phyloP scores from a whole-genome alignment of 1,139 yeast species.

The Pichia sp. region DNA sequence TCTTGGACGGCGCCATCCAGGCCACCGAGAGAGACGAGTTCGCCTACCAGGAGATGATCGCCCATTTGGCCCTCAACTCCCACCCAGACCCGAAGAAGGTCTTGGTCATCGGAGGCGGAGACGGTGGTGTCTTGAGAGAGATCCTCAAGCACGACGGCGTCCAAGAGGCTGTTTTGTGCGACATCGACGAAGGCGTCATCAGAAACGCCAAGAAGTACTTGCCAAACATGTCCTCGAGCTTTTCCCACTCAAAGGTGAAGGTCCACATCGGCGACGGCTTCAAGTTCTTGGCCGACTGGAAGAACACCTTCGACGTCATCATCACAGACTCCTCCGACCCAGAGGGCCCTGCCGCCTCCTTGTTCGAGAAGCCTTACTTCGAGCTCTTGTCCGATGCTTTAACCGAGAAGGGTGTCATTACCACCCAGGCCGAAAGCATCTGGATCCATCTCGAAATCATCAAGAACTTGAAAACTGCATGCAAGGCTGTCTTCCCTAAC shows the following conservation, averaged over 20 bases:
- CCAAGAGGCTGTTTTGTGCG: slow-evolving; percentile 74
- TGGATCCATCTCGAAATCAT: slow-evolving; percentile 84
- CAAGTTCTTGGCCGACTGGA: slow-evolving; percentile 62
- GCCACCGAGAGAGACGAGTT: slow-evolving; percentile 88
- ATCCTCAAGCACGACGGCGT: slow-evolving; percentile 72
- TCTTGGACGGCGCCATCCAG: slow-evolving; percentile 81
- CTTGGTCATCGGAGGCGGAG: slow-evolving; percentile 90
- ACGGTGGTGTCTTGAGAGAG: slow-evolving; percentile 88
- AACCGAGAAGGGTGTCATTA: slow-evolving; percentile 80
- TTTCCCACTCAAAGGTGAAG: slow-evolving; percentile 65
- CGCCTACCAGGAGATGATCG: slow-evolving; percentile 85
- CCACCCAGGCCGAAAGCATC: slow-evolving; percentile 82
- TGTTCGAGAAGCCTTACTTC: slow-evolving; percentile 85
- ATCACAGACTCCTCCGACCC: slow-evolving; percentile 95
- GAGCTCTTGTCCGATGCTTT: slow-evolving; percentile 73
- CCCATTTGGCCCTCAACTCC: slow-evolving; percentile 72
- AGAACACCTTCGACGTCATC: slow-evolving; percentile 72
- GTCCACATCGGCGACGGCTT: slow-evolving; percentile 87
- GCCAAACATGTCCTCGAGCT: slow-evolving; percentile 75
- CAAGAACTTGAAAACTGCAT: slow-evolving; percentile 67
- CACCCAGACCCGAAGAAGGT: slow-evolving; percentile 73
- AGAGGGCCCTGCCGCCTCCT: slow-evolving; percentile 90
- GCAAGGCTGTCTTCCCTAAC: slow-evolving; percentile 76
- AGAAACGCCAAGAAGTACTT: slow-evolving; percentile 67
- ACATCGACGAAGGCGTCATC: slow-evolving; percentile 86